Conservation (phyloP, 352 stramenopile genomes). For the Globisporangium nunn region DNA sequence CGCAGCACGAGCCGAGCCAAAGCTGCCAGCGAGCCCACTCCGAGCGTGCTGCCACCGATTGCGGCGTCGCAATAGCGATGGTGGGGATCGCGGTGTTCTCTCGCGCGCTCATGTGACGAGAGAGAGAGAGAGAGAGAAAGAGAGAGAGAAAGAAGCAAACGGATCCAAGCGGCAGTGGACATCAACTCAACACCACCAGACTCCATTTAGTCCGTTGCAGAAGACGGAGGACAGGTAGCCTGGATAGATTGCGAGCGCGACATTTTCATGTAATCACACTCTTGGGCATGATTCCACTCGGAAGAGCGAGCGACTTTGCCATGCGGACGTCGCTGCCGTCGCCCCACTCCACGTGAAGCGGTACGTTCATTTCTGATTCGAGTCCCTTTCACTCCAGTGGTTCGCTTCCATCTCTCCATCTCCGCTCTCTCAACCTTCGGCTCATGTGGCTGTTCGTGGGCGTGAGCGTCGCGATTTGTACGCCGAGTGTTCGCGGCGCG, state of each 20-base stretch:
- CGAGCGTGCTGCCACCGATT: no score
- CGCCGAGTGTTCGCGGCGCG: slow-evolving; percentile 40
- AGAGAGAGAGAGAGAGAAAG: not conserved
- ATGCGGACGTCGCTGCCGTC: not conserved
- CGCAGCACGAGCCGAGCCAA: not conserved
- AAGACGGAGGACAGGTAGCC: no score
- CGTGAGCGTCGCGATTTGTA: slow-evolving; percentile 47
- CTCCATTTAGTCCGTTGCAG: not conserved
- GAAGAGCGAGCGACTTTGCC: not conserved
- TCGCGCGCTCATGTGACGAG: slow-evolving; percentile 1
- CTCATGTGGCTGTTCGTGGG: slow-evolving; percentile 50
- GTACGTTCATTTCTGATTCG: not conserved
- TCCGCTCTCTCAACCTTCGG: not conserved
- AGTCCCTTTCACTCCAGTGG: not conserved
- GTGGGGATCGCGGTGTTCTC: slow-evolving; percentile 4
- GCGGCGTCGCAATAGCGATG: slow-evolving; percentile 1
- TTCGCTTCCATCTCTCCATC: not conserved
- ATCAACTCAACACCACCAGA: not conserved
- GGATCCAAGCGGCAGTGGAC: not conserved
- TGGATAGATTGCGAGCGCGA: not conserved
- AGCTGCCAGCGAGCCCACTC: not conserved
- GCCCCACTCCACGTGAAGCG: not conserved
- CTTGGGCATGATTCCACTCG: not conserved
- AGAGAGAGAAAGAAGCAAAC: not conserved
- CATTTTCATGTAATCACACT: not conserved